Evolutionary conservation across 2,329 filamentous ascomycete species (phyloP).

Genomic region (Pestalotiopsis sp.): DNA sequence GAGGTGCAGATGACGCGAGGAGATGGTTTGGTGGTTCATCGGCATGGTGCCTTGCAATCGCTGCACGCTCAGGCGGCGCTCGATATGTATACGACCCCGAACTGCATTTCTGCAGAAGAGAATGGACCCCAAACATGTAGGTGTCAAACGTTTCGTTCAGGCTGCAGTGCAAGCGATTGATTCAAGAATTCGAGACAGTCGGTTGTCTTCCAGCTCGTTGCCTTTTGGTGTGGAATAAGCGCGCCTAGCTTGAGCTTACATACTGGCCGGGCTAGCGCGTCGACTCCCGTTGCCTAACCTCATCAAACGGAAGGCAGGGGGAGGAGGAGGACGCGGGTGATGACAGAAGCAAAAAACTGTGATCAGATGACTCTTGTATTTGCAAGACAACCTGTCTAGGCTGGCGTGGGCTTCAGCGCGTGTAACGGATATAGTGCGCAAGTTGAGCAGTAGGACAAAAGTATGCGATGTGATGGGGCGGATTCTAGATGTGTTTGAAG

Average conservation of each 20-base stretch:
- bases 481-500: neutral
- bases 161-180: neutral
- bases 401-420: neutral
- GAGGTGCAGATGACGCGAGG: neutral
- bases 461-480: neutral
- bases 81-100: neutral
- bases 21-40: neutral
- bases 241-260: conserved; percentile 6
- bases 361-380: conserved; percentile 1
- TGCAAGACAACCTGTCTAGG: neutral
- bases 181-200: neutral
- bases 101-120: neutral
- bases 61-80: neutral
- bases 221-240: neutral
- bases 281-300: conserved; percentile 1
- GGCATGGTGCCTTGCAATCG: neutral
- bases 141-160: neutral
- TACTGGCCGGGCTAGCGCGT: conserved; percentile 1
- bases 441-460: neutral
- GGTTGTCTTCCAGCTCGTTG: neutral
- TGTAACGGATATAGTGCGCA: neutral
- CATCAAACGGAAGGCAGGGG: neutral
- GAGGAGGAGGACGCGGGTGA: neutral
- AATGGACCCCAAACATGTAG: neutral
- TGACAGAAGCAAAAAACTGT: conserved; percentile 8